These are phyloP conservation scores for Oryza meyeriana DNA, from an alignment of 176 grass and related monocot genomes.

Conservation along the genomic window DNA sequence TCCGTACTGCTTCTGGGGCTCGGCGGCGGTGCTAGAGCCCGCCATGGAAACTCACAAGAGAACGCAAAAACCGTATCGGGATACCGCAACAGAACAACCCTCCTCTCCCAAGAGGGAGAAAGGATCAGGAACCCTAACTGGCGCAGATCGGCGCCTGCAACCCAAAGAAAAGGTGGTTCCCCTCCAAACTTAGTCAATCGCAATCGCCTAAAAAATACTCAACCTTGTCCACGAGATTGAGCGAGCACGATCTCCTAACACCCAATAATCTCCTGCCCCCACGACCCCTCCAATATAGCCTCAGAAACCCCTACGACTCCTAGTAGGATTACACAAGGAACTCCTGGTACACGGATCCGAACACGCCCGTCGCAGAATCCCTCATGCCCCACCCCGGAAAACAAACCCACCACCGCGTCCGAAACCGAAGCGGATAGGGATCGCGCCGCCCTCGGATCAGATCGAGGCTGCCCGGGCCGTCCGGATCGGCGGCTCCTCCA, in stretches of 20 bases:
- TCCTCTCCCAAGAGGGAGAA: not conserved
- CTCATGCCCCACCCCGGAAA: not conserved
- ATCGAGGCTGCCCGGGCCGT: not conserved
- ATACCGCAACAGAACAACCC: not conserved
- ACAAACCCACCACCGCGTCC: not conserved
- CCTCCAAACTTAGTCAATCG: not conserved
- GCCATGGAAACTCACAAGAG: slow-evolving; percentile 28
- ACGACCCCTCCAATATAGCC: not conserved
- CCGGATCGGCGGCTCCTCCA: not conserved
- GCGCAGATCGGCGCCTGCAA: not conserved
- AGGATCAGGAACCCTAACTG: not conserved
- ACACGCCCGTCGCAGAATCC: not conserved
- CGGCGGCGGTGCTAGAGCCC: not conserved
- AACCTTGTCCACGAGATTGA: not conserved
- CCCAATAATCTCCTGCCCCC: not conserved
- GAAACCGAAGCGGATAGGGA: not conserved
- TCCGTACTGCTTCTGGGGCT: slow-evolving; percentile 46
- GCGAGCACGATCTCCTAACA: not conserved
- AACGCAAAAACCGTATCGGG: not conserved
- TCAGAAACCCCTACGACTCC: not conserved
- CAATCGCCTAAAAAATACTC: not conserved
- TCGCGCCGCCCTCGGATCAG: slow-evolving; percentile 10
- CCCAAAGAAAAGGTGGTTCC: not conserved
- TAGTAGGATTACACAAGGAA: not conserved
- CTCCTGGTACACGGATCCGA: slow-evolving; percentile 18